Evolutionary conservation across 805 yeast genomes (phyloP).

Genomic region (Yarrowia phangngaensis): DNA sequence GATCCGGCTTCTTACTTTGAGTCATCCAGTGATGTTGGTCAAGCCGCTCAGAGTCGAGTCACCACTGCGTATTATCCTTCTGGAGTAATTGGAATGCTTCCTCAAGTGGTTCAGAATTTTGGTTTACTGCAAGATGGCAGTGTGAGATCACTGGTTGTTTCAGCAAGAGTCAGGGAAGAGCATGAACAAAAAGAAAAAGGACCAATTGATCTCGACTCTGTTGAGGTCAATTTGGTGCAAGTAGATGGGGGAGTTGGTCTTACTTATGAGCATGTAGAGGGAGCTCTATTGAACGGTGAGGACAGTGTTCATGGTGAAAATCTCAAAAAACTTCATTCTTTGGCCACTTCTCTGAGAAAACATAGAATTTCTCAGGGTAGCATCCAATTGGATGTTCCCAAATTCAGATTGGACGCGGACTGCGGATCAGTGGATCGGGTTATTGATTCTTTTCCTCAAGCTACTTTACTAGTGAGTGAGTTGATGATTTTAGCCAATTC

Average conservation of each 20-base stretch:
- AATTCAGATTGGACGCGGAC: conserved; percentile 22
- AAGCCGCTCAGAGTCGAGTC: conserved; percentile 10
- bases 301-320: conserved; percentile 41
- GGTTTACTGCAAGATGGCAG: conserved; percentile 9
- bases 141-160: conserved; percentile 2
- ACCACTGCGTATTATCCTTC: conserved; percentile 73
- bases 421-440: conserved; percentile 32
- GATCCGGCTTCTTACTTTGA: conserved; percentile 71
- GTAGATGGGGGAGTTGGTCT: conserved; percentile 29
- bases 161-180: too few relatives aligned
- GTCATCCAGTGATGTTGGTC: neutral
- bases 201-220: neutral
- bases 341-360: conserved; percentile 38
- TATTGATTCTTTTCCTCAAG: conserved; percentile 41
- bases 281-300: conserved; percentile 42
- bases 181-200: neutral
- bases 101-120: conserved; percentile 38
- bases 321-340: conserved; percentile 39
- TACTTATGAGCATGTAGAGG: conserved; percentile 64
- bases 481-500: conserved; percentile 77
- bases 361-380: conserved; percentile 44
- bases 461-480: conserved; percentile 71
- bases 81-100: conserved; percentile 64
- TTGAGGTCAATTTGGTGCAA: conserved; percentile 40
- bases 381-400: conserved; percentile 37